phyloP scores from a whole-genome alignment of 1,139 yeast species.

The Debaryomyces singareniensis region DNA sequence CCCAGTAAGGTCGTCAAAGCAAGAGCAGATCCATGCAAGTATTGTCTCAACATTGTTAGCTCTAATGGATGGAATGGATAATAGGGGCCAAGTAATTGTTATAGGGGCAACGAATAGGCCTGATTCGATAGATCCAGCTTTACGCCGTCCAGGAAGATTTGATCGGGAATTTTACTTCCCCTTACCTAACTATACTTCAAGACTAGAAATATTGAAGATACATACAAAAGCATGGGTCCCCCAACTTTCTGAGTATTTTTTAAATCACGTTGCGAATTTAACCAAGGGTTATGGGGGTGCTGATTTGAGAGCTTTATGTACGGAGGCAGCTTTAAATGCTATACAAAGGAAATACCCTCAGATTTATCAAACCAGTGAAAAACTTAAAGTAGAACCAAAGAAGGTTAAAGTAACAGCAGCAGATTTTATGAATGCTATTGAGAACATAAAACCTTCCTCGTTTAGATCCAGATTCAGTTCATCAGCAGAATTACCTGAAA shows the following conservation, averaged over 20 bases:
- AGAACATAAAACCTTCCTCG: constrained; percentile 86
- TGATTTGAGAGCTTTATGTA: constrained; percentile 86
- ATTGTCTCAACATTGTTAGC: constrained; percentile 93
- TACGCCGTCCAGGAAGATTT: constrained; percentile 95
- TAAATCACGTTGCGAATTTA: constrained; percentile 63
- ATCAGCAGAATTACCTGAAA: constrained; percentile 75
- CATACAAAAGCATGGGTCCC: constrained; percentile 92
- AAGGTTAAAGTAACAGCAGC: constrained; percentile 71
- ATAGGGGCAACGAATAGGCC: constrained; percentile 98
- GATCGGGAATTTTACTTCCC: constrained; percentile 97
- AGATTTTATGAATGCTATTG: constrained; percentile 84
- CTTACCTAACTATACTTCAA: constrained; percentile 74
- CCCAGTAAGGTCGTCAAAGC: constrained; percentile 94
- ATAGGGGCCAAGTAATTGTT: constrained; percentile 91
- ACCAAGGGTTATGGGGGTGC: constrained; percentile 99
- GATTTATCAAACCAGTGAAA: constrained; percentile 72
- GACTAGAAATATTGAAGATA: constrained; percentile 71
- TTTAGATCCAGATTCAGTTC: constrained; percentile 75
- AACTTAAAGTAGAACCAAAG: constrained; percentile 65
- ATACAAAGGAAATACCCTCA: constrained; percentile 93
- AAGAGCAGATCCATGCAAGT: constrained; percentile 96
- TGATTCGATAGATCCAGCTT: constrained; percentile 94
- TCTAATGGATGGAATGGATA: constrained; percentile 99
- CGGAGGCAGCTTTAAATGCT: constrained; percentile 90
- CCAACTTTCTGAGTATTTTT: constrained; percentile 50